These are phyloP conservation scores for Bimuria novae-zelandiae DNA, from an alignment of 2,329 filamentous ascomycete species.

Conservation along the genomic window DNA sequence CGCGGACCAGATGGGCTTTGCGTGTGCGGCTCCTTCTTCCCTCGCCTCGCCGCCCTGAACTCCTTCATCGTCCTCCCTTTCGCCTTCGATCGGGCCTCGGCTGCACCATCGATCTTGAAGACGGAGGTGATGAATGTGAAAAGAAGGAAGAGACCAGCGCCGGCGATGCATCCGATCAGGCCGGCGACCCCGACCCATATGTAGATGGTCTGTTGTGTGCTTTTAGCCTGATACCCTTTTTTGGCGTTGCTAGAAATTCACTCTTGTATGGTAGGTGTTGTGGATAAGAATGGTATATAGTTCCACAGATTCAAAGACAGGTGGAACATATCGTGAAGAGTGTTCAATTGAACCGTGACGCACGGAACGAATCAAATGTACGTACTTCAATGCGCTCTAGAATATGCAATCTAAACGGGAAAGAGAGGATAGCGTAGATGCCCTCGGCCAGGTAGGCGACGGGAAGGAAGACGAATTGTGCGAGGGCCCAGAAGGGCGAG, in stretches of 20 bases:
- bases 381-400: conserved; percentile 62
- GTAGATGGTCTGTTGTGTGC: conserved; percentile 50
- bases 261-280: too few species aligned
- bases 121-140: conserved; percentile 60
- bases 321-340: too few species aligned
- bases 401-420: conserved; percentile 54
- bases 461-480: conserved; percentile 57
- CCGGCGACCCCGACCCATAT: conserved; percentile 69
- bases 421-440: conserved; percentile 46
- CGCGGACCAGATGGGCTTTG: conserved; percentile 23
- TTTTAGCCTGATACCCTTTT: conserved; percentile 33
- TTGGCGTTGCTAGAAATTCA: too few species aligned
- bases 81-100: conserved; percentile 11
- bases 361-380: background rate
- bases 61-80: conserved; percentile 33
- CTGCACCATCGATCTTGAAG: conserved; percentile 48
- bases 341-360: too few species aligned
- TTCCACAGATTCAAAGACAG: too few species aligned
- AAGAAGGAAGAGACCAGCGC: conserved; percentile 62
- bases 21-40: conserved; percentile 24
- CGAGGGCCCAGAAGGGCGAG: conserved; percentile 54
- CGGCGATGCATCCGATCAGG: conserved; percentile 68
- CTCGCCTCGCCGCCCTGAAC: conserved; percentile 35
- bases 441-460: conserved; percentile 53
- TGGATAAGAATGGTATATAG: too few species aligned